phyloP scores from a whole-genome alignment of 257 asterid species.

The Parsonsia alboflavescens region DNA sequence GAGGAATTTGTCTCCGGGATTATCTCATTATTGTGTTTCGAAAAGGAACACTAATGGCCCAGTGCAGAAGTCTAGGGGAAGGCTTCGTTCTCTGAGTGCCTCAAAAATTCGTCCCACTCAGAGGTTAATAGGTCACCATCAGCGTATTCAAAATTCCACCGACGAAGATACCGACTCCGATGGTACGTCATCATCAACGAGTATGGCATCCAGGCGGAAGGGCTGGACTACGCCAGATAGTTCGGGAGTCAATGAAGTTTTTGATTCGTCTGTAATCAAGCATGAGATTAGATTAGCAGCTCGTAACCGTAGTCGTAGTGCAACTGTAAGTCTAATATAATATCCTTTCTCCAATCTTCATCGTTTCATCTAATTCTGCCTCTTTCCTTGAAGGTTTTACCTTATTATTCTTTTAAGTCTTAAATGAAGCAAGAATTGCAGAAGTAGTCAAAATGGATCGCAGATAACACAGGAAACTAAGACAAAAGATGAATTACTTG shows the following conservation, averaged over 20 bases:
- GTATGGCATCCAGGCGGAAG: constrained; percentile 38
- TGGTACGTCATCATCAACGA: constrained; percentile 33
- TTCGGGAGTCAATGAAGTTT: constrained; percentile 41
- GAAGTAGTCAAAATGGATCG: background rate
- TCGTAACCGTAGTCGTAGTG: constrained; percentile 38
- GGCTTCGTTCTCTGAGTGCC: constrained; percentile 38
- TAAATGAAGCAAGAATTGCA: background rate
- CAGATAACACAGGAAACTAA: background rate
- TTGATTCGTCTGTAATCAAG: constrained; percentile 46
- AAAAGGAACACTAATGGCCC: constrained; percentile 15
- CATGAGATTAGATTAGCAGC: constrained; percentile 33
- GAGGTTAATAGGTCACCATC: constrained; percentile 5
- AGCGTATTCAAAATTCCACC: constrained; percentile 21
- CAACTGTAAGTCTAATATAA: constrained; percentile 36
- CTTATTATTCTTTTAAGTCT: no score
- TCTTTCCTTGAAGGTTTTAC: background rate
- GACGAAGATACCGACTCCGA: constrained; percentile 51
- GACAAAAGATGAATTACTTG: background rate
- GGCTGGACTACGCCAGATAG: constrained; percentile 74
- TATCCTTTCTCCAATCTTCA: background rate
- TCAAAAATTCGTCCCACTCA: constrained; percentile 26
- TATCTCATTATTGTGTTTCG: constrained; percentile 28
- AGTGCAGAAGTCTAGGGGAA: constrained; percentile 12
- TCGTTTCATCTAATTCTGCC: background rate
- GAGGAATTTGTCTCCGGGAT: constrained; percentile 21